Base-by-base conservation (phyloP, 2,329 filamentous ascomycete species). In the Fusarium clavum region DNA sequence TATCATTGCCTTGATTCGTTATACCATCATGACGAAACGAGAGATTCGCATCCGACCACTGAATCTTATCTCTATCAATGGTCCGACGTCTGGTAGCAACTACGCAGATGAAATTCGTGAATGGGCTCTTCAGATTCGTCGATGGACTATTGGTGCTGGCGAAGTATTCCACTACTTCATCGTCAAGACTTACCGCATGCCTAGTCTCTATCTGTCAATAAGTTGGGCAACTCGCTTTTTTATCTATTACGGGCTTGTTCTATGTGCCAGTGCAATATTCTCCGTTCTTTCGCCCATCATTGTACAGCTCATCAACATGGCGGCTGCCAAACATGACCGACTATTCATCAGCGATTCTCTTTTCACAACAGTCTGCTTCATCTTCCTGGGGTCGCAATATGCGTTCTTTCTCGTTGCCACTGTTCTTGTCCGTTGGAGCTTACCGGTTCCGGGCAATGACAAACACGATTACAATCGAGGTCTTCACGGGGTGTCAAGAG, bases 151-250 rank as follows among this genome's bases (percentile, higher is more conserved):
- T 34, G 67, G 67, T 14, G 67, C 67, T 6, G 67, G 67, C 8
- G 67, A 70, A 48, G 67, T 70, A 32, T 70, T 70, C 5, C 67
- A 70, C 41, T 70, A 70, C 47, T 70, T 70, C 4, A 67, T 70
- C n/a, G 62, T 70, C 43, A 70, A 70, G 67, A 60, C 67, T 3
- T 70, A 70, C 40, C 29, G 67, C 14, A 70, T 70, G 45, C 67
- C 67, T 24, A 3, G 34, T 3, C 13, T 70, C 11, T 57, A 47
- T 29, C 43, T 70, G 0, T 70, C 57, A 7, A 32, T 69, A 18
- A 69, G 65, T 43, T 69, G 66, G 66, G 65, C 66, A 3, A 69
- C 47, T 7, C 65, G 66, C 2, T 69, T 69, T 18, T 69, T 69
- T 4, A 57, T 47, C 13, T 69, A 69, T 27, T 69, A 69, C 22